These are phyloP conservation scores for Cytospora chrysosperma DNA, from an alignment of 2,329 filamentous ascomycete species.

Conservation along the genomic window DNA sequence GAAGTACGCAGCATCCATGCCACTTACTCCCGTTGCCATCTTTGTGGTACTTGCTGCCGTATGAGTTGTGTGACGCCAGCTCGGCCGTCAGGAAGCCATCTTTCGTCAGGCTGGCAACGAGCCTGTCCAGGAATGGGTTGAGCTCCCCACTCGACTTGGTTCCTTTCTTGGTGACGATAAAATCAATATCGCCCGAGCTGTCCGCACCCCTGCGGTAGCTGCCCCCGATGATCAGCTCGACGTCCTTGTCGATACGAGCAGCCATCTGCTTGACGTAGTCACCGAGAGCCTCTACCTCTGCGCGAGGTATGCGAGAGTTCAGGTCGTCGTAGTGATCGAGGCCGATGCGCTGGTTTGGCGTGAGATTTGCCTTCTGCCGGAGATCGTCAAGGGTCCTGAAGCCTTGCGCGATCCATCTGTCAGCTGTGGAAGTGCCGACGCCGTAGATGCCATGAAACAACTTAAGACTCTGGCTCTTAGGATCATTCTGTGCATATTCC, in stretches of 20 bases:
- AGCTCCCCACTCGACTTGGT: slow-evolving; percentile 57
- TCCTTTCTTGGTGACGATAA: slow-evolving; percentile 71
- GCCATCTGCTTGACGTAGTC: slow-evolving; percentile 61
- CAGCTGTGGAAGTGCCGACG: slow-evolving; percentile 68
- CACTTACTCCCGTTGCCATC: slow-evolving; percentile 68
- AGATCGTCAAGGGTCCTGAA: slow-evolving; percentile 74
- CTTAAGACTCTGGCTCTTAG: slow-evolving; percentile 62
- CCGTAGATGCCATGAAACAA: slow-evolving; percentile 78
- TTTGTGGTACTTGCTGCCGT: slow-evolving; percentile 34
- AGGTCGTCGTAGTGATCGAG: slow-evolving; percentile 81
- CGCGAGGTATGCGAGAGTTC: slow-evolving; percentile 71
- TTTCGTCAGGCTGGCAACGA: slow-evolving; percentile 62
- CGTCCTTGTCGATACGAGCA: slow-evolving; percentile 56
- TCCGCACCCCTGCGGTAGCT: slow-evolving; percentile 80
- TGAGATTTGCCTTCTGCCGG: slow-evolving; percentile 58
- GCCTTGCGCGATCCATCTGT: slow-evolving; percentile 74
- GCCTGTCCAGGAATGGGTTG: slow-evolving; percentile 56
- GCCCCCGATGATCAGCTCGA: slow-evolving; percentile 74
- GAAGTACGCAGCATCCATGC: slow-evolving; percentile 80
- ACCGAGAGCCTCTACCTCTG: slow-evolving; percentile 71
- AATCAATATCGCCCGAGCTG: slow-evolving; percentile 78
- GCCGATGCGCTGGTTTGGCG: slow-evolving; percentile 69
- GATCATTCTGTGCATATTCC: slow-evolving; percentile 67
- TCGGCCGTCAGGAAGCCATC: slow-evolving; percentile 67
- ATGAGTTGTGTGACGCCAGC: slow-evolving; percentile 54